Base-by-base conservation (phyloP, 164 flowering plant genomes). In the Saururus chinensis region DNA sequence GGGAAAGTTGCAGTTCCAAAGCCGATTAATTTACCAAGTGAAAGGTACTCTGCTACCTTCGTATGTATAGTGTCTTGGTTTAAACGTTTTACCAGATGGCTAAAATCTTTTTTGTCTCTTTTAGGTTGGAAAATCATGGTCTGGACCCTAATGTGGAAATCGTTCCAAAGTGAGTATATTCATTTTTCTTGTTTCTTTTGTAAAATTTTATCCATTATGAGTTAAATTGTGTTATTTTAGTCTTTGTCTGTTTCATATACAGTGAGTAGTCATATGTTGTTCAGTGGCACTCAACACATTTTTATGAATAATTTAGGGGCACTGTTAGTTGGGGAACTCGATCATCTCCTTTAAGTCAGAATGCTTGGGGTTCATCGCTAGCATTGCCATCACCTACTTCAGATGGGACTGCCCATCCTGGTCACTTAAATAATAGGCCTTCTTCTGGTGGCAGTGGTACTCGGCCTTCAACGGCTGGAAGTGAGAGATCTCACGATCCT, bases 21-120 rank as follows among this genome's bases (percentile, higher is more conserved):
- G 71, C 99, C 99, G 37, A 73, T 95, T 59, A 91, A 91, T 76
- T 76, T 95, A 64, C 99, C 99, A 37, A 95, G 99, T 75, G 96
- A 89, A 74, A 83, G 83, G 99, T 92, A 82, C 24, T 61, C 57
- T 30, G 17, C 49, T 64, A 0, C 56, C 56, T 53, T 9, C 4
- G 35, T 58, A 9, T 58, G 12, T n/a, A 35, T 20, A 0, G 5
- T 16, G 1, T 35, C 4, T 4, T 25, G 19, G 0, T 20, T 57
- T 20, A 42, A 10, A 58, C 14, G 66, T 13, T 20, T 53, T 51
- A 23, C 59, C 48, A 19, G 19, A 4, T 57, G 19, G 25, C 57
- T 30, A 48, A 17, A 24, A n/a, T 59, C 40, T 52, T n/a, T 17
- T 62, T 19, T 67, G 54, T 80, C 56, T 49, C 72, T 75, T 80